phyloP scores from a whole-genome alignment of 805 yeast genomes.

The Spathaspora boniae region DNA sequence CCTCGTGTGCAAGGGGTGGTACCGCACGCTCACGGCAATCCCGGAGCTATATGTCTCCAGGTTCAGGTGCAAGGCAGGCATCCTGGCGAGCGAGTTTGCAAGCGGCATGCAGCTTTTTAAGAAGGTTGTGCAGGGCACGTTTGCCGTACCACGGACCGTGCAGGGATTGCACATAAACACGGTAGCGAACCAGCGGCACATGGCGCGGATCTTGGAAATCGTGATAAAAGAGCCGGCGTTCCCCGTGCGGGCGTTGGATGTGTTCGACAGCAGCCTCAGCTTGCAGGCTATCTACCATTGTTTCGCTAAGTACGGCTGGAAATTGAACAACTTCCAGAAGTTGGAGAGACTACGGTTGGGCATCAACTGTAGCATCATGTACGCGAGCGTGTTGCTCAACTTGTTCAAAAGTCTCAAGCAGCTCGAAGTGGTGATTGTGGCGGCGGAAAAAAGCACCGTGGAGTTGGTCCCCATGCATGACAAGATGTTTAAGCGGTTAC shows the following conservation, averaged over 20 bases:
- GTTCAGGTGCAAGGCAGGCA: slow-evolving; percentile 21
- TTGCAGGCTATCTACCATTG: slow-evolving; percentile 22
- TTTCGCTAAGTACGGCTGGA: slow-evolving; percentile 27
- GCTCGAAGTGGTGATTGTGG: slow-evolving; percentile 21
- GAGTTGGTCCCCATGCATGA: slow-evolving; percentile 16
- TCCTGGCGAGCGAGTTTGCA: slow-evolving; percentile 25
- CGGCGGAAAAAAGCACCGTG: slow-evolving; percentile 14
- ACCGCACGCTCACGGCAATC: slow-evolving; percentile 20
- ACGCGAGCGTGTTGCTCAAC: slow-evolving; percentile 18
- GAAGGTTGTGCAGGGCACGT: slow-evolving; percentile 16
- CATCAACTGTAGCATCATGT: slow-evolving; percentile 20
- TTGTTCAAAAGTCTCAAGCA: slow-evolving; percentile 21
- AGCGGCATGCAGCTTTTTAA: slow-evolving; percentile 27
- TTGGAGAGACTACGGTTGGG: slow-evolving; percentile 24
- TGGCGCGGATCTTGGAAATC: slow-evolving; percentile 24
- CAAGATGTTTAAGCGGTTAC: slow-evolving; percentile 8
- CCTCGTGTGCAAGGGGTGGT: slow-evolving; percentile 34
- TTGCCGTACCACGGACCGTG: slow-evolving; percentile 15
- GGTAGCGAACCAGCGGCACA: slow-evolving; percentile 19
- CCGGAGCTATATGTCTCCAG: slow-evolving; percentile 23
- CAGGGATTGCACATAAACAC: slow-evolving; percentile 20
- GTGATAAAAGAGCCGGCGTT: slow-evolving; percentile 22
- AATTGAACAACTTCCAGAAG: slow-evolving; percentile 16
- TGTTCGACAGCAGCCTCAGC: slow-evolving; percentile 23
- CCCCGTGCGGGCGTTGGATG: slow-evolving; percentile 21